phyloP scores from a whole-genome alignment of 495 filamentous ascomycete genomes.

The Penicillium steckii region DNA sequence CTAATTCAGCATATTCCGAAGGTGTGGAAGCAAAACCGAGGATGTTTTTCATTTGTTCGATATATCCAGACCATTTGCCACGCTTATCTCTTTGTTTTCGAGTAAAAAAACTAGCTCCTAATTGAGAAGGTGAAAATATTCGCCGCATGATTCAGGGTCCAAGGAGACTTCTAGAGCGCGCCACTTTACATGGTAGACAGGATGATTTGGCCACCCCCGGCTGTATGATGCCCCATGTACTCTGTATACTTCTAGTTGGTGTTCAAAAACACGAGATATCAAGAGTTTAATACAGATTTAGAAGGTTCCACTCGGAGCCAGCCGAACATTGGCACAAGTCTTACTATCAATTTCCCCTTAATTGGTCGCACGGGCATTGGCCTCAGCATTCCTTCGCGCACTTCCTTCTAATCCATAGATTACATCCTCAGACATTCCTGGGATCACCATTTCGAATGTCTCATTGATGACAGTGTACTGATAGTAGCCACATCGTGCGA shows the following conservation, averaged over 20 bases:
- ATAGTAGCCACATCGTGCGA: constrained; percentile 60
- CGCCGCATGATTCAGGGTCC: not conserved
- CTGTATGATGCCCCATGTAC: too few species aligned
- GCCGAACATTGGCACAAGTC: not conserved
- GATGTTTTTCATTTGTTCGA: not conserved
- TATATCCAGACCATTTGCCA: not conserved
- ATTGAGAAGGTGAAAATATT: not conserved
- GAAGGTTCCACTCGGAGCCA: not conserved
- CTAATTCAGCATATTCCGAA: not conserved
- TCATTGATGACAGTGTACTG: constrained; percentile 52
- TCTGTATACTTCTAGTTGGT: not conserved
- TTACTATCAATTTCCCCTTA: not conserved
- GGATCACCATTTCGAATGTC: constrained; percentile 54
- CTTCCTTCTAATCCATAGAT: constrained; percentile 32
- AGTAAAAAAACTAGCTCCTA: not conserved
- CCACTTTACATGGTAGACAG: too few species aligned
- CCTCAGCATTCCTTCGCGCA: constrained; percentile 13
- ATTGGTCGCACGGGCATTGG: not conserved
- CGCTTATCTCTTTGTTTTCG: not conserved
- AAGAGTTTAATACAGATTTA: not conserved
- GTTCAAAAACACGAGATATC: not conserved
- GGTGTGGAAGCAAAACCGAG: not conserved
- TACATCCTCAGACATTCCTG: constrained; percentile 34
- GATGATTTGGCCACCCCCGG: too few species aligned
- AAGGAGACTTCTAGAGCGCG: not conserved